Percentiles rank a stretch among this genome's conserved stretches.
Evolutionary conservation across 306 rosid genomes (phyloP).

Genomic region (Pyrus communis): DNA sequence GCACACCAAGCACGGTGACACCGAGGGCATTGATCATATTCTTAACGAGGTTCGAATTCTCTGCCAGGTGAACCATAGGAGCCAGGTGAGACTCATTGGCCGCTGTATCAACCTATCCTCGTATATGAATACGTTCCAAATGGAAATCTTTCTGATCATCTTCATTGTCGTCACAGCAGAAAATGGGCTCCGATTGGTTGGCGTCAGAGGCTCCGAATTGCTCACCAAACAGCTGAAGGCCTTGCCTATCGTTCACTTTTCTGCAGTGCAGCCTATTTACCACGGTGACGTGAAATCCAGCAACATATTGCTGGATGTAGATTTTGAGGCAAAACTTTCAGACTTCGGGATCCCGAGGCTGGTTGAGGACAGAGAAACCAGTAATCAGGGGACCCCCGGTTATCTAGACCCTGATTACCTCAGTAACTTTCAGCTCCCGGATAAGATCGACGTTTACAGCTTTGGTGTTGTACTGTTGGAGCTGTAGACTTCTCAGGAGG

Average conservation of each 20-base stretch:
- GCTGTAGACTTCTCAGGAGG: constrained; percentile 35
- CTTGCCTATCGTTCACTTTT: constrained; percentile 42
- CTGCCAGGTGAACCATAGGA: constrained; percentile 50
- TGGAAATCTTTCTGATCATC: constrained; percentile 48
- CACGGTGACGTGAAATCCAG: not conserved
- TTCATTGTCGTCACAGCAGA: constrained; percentile 9
- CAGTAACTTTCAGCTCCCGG: constrained; percentile 34
- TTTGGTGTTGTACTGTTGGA: constrained; percentile 53
- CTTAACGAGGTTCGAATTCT: constrained; percentile 47
- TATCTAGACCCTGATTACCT: constrained; percentile 52
- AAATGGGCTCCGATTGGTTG: constrained; percentile 22
- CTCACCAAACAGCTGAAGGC: constrained; percentile 42
- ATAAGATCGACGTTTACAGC: constrained; percentile 60
- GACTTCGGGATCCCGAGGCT: constrained; percentile 51
- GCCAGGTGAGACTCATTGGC: constrained; percentile 49
- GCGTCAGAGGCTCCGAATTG: constrained; percentile 40
- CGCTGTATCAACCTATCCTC: constrained; percentile 38
- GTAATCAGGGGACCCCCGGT: constrained; percentile 45
- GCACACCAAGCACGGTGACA: constrained; percentile 38
- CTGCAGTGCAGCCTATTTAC: constrained; percentile 30
- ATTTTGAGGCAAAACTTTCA: constrained; percentile 42
- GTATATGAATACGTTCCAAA: constrained; percentile 36
- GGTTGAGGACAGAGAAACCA: constrained; percentile 30
- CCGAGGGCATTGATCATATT: constrained; percentile 44
- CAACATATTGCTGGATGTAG: constrained; percentile 41